Evolutionary conservation across 2,329 filamentous ascomycete genomes (phyloP).

Genomic region (Beauveria varroae): DNA sequence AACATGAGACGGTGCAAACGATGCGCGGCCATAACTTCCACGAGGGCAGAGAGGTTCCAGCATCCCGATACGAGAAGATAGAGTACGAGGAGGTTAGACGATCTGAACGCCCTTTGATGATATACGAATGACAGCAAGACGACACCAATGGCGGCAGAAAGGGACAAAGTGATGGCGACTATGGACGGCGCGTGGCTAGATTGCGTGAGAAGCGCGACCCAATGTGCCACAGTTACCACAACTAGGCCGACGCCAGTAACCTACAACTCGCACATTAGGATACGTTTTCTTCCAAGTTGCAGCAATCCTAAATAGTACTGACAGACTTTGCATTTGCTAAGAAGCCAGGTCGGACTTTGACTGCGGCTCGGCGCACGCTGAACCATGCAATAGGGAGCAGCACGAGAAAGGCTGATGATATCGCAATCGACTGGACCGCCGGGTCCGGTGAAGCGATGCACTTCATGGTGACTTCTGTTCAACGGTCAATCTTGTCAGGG

Average conservation of each 20-base stretch:
- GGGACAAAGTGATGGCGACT: neutral
- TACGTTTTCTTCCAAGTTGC: too few species aligned
- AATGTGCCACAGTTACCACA: neutral
- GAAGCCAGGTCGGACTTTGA: neutral
- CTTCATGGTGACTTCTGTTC: neutral
- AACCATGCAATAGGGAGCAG: neutral
- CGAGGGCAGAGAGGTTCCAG: neutral
- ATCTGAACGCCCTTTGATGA: neutral
- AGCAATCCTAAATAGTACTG: neutral
- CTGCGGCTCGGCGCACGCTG: neutral
- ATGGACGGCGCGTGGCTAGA: neutral
- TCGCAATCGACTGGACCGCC: neutral
- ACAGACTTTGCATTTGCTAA: neutral
- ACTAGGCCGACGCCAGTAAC: neutral
- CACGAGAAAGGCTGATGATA: neutral
- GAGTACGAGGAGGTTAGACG: neutral
- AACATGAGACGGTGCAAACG: neutral
- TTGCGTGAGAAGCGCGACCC: neutral
- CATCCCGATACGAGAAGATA: neutral
- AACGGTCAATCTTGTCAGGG: too few species aligned
- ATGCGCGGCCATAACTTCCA: neutral
- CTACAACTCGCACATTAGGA: neutral
- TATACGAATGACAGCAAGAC: neutral
- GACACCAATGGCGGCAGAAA: neutral
- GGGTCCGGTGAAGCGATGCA: neutral